Evolutionary conservation across 2,329 filamentous ascomycete genomes (phyloP).

Genomic region (Sarocladium brachiariae): DNA sequence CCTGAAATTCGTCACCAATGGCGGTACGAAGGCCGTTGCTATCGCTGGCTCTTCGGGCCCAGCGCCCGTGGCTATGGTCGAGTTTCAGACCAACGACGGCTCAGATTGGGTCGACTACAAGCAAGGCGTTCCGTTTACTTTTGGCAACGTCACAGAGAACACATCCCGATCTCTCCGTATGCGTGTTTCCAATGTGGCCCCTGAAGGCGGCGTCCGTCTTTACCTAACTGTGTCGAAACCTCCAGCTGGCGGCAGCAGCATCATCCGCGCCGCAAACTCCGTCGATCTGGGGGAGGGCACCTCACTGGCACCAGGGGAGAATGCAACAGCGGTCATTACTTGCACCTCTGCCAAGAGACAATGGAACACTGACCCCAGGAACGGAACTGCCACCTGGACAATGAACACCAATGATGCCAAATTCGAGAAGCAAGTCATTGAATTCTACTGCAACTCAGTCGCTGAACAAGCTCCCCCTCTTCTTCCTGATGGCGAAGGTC

Average conservation of each 20-base stretch:
- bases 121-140: slow-evolving; percentile 38
- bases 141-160: slow-evolving; percentile 49
- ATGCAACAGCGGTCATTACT: slow-evolving; percentile 43
- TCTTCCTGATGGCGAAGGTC: slow-evolving; percentile 32
- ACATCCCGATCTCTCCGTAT: slow-evolving; percentile 39
- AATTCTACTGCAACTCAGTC: slow-evolving; percentile 45
- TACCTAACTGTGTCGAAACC: slow-evolving; percentile 55
- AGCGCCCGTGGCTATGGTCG: slow-evolving; percentile 40
- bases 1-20: slow-evolving; percentile 38
- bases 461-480: slow-evolving; percentile 46
- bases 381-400: slow-evolving; percentile 43
- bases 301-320: slow-evolving; percentile 40
- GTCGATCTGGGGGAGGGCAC: slow-evolving; percentile 53
- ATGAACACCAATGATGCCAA: slow-evolving; percentile 49
- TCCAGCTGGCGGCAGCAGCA: slow-evolving; percentile 47
- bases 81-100: slow-evolving; percentile 48
- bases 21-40: slow-evolving; percentile 41
- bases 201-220: slow-evolving; percentile 36
- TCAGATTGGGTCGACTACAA: slow-evolving; percentile 42
- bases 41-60: slow-evolving; percentile 43
- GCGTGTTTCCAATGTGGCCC: slow-evolving; percentile 46
- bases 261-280: slow-evolving; percentile 47
- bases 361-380: slow-evolving; percentile 47
- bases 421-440: slow-evolving; percentile 44
- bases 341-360: slow-evolving; percentile 51